Base-by-base conservation (phyloP, 73 alveolate species). In the Strombidium stylifer region DNA sequence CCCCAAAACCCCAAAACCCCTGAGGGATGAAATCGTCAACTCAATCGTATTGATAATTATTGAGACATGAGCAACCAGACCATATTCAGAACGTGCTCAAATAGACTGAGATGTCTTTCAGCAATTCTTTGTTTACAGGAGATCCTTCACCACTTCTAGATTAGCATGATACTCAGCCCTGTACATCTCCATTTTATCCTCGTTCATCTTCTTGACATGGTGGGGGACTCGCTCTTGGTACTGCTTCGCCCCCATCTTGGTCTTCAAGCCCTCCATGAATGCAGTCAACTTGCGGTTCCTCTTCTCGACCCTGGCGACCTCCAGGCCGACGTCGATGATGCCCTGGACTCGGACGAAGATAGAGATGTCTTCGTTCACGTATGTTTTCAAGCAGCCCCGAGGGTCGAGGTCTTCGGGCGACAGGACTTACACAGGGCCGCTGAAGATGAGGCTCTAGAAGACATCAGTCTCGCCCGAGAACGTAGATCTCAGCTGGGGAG, bases 291-390 rank as follows among this genome's bases (percentile, higher is more conserved):
- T 89, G 49, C 44, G 81, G 52, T 77, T 42, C 37, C 59, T 72
- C 75, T 90, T 90, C 53, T 85, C 66, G 7, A 90, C 62, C 70
- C 95, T 66, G 37, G 52, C 68, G 53, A 90, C 70, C 55, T 90
- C 95, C 34, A 73, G 72, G 35, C 82, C 76, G 31, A 90, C 51
- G 67, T 90, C 82, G 31, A 90, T 84, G 60, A 86, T 31, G 44
- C 93, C 98, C 39, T 44, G 89, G 34, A 90, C 84, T 55, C 82
- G 71, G 28, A 90, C 73, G 42, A 41, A 90, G 27, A 78, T 86
- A 41, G 69, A 77, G 34, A 68, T 36, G 23, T 77, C 87, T 59
- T 68, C 78, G 52, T 49, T 69, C 52, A 89, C 58, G 31, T 66
- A 79, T 61, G 82, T 68, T 47, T 60, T 76, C n/a, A 90, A 28